Conservation (phyloP, 2,329 filamentous ascomycete genomes). For the Sporothrix humicola region DNA sequence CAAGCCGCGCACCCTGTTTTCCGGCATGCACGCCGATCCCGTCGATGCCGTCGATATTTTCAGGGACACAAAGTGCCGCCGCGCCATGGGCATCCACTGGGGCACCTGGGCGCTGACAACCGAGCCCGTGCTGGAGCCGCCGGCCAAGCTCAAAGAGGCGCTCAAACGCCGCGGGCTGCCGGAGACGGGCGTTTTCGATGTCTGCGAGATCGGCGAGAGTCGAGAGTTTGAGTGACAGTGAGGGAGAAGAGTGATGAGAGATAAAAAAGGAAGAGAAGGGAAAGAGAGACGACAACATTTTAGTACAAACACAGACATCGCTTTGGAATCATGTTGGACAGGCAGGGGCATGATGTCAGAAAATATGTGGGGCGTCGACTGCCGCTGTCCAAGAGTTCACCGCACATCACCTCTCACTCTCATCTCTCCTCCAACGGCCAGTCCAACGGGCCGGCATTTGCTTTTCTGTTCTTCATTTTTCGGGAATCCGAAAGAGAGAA, state of each 20-base stretch:
- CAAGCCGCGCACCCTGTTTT: slow-evolving; percentile 73
- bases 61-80: slow-evolving; percentile 75
- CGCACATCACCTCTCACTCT: no score
- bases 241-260: no score
- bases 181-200: slow-evolving; percentile 77
- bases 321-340: no score
- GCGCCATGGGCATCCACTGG: slow-evolving; percentile 90
- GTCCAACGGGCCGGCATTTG: background rate
- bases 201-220: slow-evolving; percentile 84
- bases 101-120: slow-evolving; percentile 85
- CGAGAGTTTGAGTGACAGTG: slow-evolving; percentile 61
- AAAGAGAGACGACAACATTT: background rate
- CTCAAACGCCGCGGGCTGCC: slow-evolving; percentile 69
- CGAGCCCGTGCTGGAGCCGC: slow-evolving; percentile 86
- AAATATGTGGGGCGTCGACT: no score
- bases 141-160: slow-evolving; percentile 72
- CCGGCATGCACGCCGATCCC: slow-evolving; percentile 82
- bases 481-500: background rate
- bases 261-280: background rate
- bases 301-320: background rate
- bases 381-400: no score
- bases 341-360: no score
- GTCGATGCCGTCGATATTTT: slow-evolving; percentile 91
- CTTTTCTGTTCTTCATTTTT: background rate
- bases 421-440: no score